Evolutionary conservation across 148 eudicot species (phyloP).

Genomic region (Agrostemma githago): DNA sequence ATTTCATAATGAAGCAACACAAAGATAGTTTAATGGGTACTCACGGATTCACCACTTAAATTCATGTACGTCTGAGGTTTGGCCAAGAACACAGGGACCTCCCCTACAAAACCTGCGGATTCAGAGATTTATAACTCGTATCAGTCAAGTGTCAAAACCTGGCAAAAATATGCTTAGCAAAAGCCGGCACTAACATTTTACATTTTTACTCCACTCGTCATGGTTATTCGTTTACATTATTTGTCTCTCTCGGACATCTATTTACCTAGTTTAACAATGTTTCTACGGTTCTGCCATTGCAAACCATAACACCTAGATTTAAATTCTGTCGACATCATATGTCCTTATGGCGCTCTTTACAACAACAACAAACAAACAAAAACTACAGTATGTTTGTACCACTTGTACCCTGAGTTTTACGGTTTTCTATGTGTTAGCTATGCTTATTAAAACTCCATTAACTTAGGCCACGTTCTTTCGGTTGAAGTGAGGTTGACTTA

Average conservation of each 20-base stretch:
- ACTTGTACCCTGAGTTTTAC: too few species aligned
- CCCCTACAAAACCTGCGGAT: slow-evolving; percentile 50
- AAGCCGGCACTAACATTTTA: not conserved
- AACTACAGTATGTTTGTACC: not conserved
- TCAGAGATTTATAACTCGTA: not conserved
- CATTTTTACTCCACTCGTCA: not conserved
- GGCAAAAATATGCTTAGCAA: not conserved
- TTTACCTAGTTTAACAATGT: not conserved
- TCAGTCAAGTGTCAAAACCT: not conserved
- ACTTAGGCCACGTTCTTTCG: too few species aligned
- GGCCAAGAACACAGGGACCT: slow-evolving; percentile 72
- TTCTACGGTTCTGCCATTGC: too few species aligned
- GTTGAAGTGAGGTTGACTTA: too few species aligned
- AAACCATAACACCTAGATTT: too few species aligned
- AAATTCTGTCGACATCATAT: too few species aligned
- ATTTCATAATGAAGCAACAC: not conserved
- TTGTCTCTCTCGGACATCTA: not conserved
- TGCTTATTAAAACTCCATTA: too few species aligned
- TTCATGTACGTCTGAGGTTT: slow-evolving; percentile 91
- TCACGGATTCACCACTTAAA: slow-evolving; percentile 84
- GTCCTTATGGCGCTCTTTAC: too few species aligned
- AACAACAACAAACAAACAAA: not conserved
- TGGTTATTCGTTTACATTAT: not conserved
- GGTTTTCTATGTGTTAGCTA: too few species aligned
- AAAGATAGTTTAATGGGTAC: slow-evolving; percentile 17